Base-by-base conservation (phyloP, 805 yeast species). In the Komagataella mondaviorum region DNA sequence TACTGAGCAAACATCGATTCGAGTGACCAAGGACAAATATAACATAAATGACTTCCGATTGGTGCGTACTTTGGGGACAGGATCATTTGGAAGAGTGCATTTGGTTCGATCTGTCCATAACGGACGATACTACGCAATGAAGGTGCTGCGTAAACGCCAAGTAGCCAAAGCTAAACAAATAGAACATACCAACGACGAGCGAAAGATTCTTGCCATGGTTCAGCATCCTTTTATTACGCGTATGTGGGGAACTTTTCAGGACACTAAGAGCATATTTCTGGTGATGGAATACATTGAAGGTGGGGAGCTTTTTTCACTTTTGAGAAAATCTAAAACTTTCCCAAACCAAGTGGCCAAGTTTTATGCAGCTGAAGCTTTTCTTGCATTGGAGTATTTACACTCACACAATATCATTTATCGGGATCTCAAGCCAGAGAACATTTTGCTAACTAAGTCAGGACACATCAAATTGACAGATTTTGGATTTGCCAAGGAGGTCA, bases 171-270 rank as follows among this genome's bases (percentile, higher is more conserved):
- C 77, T 77, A 78, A 78, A 60, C 83, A 78, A 60, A 81, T 78
- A 20, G 83, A 78, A 60, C 83, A 78, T 60, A 78, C 83, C 17
- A 78, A 78, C 58, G 83, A 78, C 59, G 83, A 78, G 63, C 64
- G 83, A 52, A 65, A 82, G 56, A 78, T 78, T 78, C 65, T 78
- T 45, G 76, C 73, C 55, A 66, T 77, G 51, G 78, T 78, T 10
- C 79, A 78, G 55, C 83, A 78, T 58, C 83, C 83, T 6, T 78
- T 78, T 55, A 67, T 78, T 55, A 78, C 77, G 55, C 61, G 83
- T 52, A 77, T 78, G 82, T 78, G 83, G 83, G 83, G 83, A n/a
- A 78, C 83, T 5, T 78, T 74, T 58, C 83, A 78, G 60, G 83
- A 78, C 58, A 68, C 77, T 44, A 71, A 70, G 56, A 76, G 76